phyloP scores from a whole-genome alignment of 2,329 filamentous ascomycete genomes.

The Fonsecaea erecta region DNA sequence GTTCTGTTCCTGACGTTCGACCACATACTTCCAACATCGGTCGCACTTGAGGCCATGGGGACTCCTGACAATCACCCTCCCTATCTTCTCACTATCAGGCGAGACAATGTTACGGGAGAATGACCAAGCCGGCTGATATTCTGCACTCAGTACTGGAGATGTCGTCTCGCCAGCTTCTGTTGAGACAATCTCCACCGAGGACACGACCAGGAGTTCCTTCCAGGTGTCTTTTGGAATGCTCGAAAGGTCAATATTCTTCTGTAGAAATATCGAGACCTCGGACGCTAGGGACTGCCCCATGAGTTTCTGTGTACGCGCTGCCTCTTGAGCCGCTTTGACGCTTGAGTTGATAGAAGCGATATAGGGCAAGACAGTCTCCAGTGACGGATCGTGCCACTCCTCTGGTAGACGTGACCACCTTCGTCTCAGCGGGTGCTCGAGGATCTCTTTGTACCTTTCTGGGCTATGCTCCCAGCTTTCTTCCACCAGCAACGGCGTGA shows the following conservation, averaged over 20 bases:
- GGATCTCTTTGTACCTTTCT: constrained; percentile 60
- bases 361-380: constrained; percentile 39
- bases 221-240: constrained; percentile 28
- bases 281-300: constrained; percentile 83
- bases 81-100: constrained; percentile 16
- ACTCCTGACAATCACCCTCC: constrained; percentile 20
- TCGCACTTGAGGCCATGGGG: constrained; percentile 67
- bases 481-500: constrained; percentile 82
- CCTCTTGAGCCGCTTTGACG: constrained; percentile 74
- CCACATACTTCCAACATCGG: constrained; percentile 84
- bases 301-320: constrained; percentile 70
- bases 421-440: constrained; percentile 52
- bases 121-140: constrained; percentile 19
- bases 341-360: constrained; percentile 62
- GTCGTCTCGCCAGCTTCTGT: neutral
- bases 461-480: constrained; percentile 85
- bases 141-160: neutral
- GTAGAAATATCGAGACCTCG: constrained; percentile 55
- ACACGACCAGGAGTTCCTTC: constrained; percentile 35
- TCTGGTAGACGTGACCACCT: constrained; percentile 40
- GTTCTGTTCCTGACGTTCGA: constrained; percentile 7
- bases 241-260: constrained; percentile 16
- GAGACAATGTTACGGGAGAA: constrained; percentile 22
- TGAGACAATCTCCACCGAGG: constrained; percentile 17
- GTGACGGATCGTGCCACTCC: constrained; percentile 40